These are phyloP conservation scores for Umbelopsis ramanniana DNA, from an alignment of 192 early-diverging fungal species.

Conservation along the genomic window DNA sequence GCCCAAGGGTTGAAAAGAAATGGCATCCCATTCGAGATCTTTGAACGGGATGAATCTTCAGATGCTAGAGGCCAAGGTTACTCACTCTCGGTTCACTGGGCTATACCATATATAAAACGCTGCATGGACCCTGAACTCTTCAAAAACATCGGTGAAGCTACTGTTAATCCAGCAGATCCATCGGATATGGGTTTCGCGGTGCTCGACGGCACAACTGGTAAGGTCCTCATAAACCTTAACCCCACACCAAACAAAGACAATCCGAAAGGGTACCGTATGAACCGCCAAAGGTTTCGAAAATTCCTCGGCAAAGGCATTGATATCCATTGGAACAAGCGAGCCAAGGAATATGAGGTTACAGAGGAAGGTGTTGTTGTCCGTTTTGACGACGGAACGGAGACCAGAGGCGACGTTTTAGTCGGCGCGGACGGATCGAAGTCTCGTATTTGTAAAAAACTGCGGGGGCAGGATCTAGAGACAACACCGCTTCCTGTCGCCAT, in stretches of 20 bases:
- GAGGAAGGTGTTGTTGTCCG: conserved; percentile 28
- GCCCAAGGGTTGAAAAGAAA: conserved; percentile 24
- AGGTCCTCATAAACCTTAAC: neutral
- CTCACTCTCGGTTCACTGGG: conserved; percentile 5
- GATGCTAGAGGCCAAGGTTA: conserved; percentile 1
- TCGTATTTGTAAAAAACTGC: conserved; percentile 25
- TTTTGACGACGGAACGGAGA: conserved; percentile 22
- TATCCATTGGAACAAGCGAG: conserved; percentile 25
- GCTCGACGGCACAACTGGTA: neutral
- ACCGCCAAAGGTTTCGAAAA: conserved; percentile 12
- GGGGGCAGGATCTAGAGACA: neutral
- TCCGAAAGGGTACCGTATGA: conserved; percentile 8
- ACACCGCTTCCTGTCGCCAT: conserved; percentile 1
- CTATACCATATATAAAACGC: neutral
- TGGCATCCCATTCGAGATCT: conserved; percentile 25
- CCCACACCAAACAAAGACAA: neutral
- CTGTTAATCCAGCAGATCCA: conserved; percentile 1
- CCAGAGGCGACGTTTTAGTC: conserved; percentile 35
- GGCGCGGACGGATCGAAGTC: conserved; percentile 43
- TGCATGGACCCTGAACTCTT: conserved; percentile 12
- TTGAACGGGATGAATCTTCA: conserved; percentile 25
- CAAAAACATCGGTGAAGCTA: neutral
- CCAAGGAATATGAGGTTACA: conserved; percentile 13
- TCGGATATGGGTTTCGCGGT: neutral
- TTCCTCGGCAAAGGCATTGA: conserved; percentile 12